A percentile compares a stretch with the other conserved stretches of the same genome.
Evolutionary conservation across 306 rosid species (phyloP).

Genomic region (Quercus robur): DNA sequence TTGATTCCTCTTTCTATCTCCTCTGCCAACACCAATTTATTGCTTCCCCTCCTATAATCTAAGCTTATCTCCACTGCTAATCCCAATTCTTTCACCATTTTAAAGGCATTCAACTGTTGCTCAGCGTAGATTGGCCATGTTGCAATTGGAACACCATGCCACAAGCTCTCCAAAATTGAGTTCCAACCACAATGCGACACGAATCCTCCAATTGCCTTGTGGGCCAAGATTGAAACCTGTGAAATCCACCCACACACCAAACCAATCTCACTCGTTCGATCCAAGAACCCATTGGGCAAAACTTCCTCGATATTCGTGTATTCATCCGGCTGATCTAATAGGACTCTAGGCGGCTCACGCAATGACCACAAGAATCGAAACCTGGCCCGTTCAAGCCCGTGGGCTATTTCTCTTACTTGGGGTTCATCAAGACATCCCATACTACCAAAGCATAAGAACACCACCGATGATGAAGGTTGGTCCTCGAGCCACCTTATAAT

Average conservation of each 20-base stretch:
- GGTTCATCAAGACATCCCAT: constrained; percentile 28
- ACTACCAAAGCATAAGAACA: constrained; percentile 41
- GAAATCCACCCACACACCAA: constrained; percentile 57
- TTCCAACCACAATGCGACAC: constrained; percentile 76
- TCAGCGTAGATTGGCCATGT: constrained; percentile 65
- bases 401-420: constrained; percentile 31
- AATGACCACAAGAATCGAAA: constrained; percentile 46
- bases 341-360: constrained; percentile 41
- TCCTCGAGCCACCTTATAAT: constrained; percentile 29
- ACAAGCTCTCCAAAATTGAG: constrained; percentile 57
- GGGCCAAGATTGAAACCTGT: constrained; percentile 43
- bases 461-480: constrained; percentile 28
- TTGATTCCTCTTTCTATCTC: constrained; percentile 33
- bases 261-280: constrained; percentile 36
- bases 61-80: constrained; percentile 53
- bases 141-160: constrained; percentile 57
- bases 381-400: constrained; percentile 39
- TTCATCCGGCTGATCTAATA: constrained; percentile 24
- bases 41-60: constrained; percentile 36
- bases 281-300: constrained; percentile 37
- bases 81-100: constrained; percentile 59
- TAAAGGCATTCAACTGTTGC: constrained; percentile 59
- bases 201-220: constrained; percentile 47
- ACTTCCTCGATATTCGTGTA: neutral
- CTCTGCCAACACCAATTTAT: constrained; percentile 31